phyloP scores from a whole-genome alignment of 169 alveolate genomes.

The Neospora caninum region DNA sequence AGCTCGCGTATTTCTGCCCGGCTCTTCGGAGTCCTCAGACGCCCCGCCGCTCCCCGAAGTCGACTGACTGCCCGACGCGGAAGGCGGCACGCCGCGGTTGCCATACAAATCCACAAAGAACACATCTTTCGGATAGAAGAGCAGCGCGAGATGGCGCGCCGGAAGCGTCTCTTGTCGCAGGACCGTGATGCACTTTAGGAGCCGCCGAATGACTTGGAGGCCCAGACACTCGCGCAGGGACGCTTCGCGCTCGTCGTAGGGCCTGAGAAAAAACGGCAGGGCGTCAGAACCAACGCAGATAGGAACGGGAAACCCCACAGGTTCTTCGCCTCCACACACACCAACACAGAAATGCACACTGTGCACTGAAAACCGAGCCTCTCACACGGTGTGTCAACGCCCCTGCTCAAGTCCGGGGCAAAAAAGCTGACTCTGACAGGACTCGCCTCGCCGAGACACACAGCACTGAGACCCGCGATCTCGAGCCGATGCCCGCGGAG shows the following conservation, averaged over 20 bases:
- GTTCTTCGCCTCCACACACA: no score
- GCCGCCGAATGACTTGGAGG: conserved; percentile 57
- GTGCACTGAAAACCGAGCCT: no score
- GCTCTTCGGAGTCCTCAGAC: conserved; percentile 29
- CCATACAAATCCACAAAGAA: conserved; percentile 56
- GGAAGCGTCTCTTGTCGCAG: conserved; percentile 59
- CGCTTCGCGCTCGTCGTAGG: conserved; percentile 65
- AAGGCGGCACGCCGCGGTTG: conserved; percentile 31
- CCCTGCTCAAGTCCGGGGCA: no score
- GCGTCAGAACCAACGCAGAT: no score
- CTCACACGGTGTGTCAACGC: no score
- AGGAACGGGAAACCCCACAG: no score
- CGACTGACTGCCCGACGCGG: background rate
- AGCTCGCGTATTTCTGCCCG: conserved; percentile 1
- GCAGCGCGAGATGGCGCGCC: conserved; percentile 56
- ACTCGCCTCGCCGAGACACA: no score
- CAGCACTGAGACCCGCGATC: no score
- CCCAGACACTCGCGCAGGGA: conserved; percentile 61
- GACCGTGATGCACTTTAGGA: conserved; percentile 52
- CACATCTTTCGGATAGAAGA: conserved; percentile 62
- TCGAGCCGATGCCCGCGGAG: no score
- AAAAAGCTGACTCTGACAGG: no score
- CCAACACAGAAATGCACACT: no score
- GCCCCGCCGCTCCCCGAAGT: background rate
- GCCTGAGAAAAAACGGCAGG: conserved; percentile 44